Base-by-base conservation (phyloP, 371 early-diverging fungal genomes). In the Funneliformis caledonium region DNA sequence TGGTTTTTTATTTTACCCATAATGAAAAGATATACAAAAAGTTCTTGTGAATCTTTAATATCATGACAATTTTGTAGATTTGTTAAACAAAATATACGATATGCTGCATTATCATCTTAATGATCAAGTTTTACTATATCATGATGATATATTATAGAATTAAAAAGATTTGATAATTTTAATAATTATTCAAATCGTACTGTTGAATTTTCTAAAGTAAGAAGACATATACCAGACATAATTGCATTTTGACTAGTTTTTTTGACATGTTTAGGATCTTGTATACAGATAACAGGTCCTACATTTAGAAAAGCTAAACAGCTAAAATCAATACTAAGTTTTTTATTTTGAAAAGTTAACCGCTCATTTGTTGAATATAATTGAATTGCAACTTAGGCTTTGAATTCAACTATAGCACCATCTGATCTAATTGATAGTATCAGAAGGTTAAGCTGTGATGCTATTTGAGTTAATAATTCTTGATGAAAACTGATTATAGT, bases 21-120 rank as follows among this genome's bases (percentile, higher is more conserved):
- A 10, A 72, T 50, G 5, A 69, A 69, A n/a, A 69, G 45, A 3
- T 69, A 69, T 69, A 69, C n/a, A 69, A 69, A 69, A 19, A 43
- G 14, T 45, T 5, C 22, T 22, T 22, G n/a, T 45, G 9, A n/a
- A 1, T 56, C 50, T 12, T 50, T 2, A 50, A 50, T 12, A 50
- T 62, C 4, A 62, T 22, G 4, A 11, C 31, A 64, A 64, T 64
- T 64, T 64, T 26, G 31, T 31, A 26, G 9, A 31, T 64, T 64
- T 64, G 2, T 14, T 64, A 8, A 64, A 64, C 64, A 64, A 64
- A 64, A 64, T 31, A 31, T 26, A 64, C 5, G 33, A 31, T 64
- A 64, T 26, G 33, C 16, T 3, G 33, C 12, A 31, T 10, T 1
- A 26, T 64, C 33, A 64, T 64, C 31, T 31, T 64, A 10, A 64